Conservation (phyloP, 331 rosid genomes). For the Pyrus hybrid region DNA sequence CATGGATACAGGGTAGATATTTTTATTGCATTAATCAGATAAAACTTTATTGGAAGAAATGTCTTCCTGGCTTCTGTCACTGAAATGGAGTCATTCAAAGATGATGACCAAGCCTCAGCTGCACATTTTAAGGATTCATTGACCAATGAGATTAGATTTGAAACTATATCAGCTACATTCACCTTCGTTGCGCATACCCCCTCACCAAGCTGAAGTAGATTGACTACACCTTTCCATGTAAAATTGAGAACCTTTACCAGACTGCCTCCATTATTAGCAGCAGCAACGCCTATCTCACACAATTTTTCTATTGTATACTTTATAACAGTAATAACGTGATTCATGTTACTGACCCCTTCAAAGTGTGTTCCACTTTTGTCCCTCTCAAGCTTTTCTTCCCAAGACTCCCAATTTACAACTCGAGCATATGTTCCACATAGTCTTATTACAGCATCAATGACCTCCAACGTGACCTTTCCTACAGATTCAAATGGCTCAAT, state of each 20-base stretch:
- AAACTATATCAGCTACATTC: slow-evolving; percentile 40
- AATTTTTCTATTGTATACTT: slow-evolving; percentile 52
- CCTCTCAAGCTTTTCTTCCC: slow-evolving; percentile 29
- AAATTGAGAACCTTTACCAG: slow-evolving; percentile 68
- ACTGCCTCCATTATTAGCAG: slow-evolving; percentile 81
- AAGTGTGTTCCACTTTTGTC: slow-evolving; percentile 14
- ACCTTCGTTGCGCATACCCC: slow-evolving; percentile 37
- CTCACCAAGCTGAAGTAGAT: slow-evolving; percentile 73
- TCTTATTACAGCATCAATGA: slow-evolving; percentile 53
- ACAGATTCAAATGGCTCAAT: slow-evolving; percentile 48
- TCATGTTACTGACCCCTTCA: slow-evolving; percentile 27
- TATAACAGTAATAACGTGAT: slow-evolving; percentile 46
- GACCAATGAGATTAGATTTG: slow-evolving; percentile 49
- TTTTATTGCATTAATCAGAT: slow-evolving; percentile 66
- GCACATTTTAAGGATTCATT: slow-evolving; percentile 62
- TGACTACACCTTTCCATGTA: slow-evolving; percentile 91
- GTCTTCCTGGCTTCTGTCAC: slow-evolving; percentile 62
- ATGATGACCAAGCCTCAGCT: slow-evolving; percentile 60
- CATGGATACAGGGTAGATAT: slow-evolving; percentile 61
- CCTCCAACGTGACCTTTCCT: slow-evolving; percentile 37
- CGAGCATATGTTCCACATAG: slow-evolving; percentile 50
- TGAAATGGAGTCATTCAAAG: slow-evolving; percentile 45
- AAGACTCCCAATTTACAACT: slow-evolving; percentile 33
- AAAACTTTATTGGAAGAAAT: slow-evolving; percentile 78
- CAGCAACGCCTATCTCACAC: slow-evolving; percentile 65